Base-by-base conservation (phyloP, 306 rosid species). In the Elaeagnus macrophylla region DNA sequence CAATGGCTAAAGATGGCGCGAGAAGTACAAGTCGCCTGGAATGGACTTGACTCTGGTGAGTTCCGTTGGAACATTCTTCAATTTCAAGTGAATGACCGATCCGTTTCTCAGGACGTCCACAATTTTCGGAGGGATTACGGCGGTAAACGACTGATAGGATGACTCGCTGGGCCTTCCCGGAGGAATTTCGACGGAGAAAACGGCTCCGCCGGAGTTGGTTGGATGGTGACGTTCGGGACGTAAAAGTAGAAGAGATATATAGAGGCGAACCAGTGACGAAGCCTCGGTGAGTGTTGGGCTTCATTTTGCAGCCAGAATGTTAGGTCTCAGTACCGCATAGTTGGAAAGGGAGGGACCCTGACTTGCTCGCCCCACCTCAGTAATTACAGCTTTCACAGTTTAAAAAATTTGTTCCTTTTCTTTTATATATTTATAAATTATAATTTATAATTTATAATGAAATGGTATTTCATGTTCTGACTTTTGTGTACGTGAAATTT, bases 1-100 rank as follows among this genome's bases (percentile, higher is more conserved):
- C 89, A 14, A 62, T 45, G 3, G 78, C 84, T 1, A 91, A 67
- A 8, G 89, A 58, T 7, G 97, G 95, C 36, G 73, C 83, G 6
- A 65, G 60, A 37, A 91, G 58, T 39, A 81, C 83, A 14, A 60
- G 66, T 51, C 97, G 73, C 69, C 96, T 79, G 46, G 60, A 39
- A 41, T 64, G 68, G 40, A 59, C 58, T 69, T 11, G 25, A 6
- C 16, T 66, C 61, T 39, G 17, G 42, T 0, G 64, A 59, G 42
- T 48, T 10, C 12, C 46, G 62, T 57, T 61, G 45, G 67, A 17
- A 39, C 7, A 35, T 5, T 25, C 32, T 25, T 25, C 32, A 25
- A 25, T 25, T 25, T 25, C 32, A 25, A 25, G 32, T 25, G 32
- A 25, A 25, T 25, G 32, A 25, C 4, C 32, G 32, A 25, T 25